Percentiles rank a stretch among this genome's conserved stretches.
These are phyloP conservation scores for Fusarium marasasianum DNA, from an alignment of 2,329 filamentous ascomycete genomes.

Conservation along the genomic window DNA sequence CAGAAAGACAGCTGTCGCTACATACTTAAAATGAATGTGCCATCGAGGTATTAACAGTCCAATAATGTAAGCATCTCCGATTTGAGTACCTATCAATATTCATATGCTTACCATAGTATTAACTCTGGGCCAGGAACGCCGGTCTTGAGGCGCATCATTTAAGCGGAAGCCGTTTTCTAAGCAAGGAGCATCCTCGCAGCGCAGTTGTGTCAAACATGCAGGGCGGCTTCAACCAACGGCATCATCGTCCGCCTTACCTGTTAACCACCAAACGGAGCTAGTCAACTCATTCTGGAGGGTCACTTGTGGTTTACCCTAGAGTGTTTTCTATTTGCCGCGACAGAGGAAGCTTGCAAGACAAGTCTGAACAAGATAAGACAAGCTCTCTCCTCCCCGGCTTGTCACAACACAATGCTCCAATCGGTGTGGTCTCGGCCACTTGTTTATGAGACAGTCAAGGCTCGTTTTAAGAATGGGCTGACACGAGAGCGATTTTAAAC, in stretches of 20 bases:
- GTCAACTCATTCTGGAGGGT: constrained; percentile 1
- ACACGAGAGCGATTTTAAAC: not conserved
- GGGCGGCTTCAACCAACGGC: not conserved
- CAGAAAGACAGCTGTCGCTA: not conserved
- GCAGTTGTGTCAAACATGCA: not conserved
- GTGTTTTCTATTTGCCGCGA: not conserved
- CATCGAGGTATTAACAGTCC: not conserved
- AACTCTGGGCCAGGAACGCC: not conserved
- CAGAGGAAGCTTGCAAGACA: not conserved
- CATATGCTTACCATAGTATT: not conserved
- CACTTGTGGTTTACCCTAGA: constrained; percentile 1
- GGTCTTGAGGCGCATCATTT: not conserved
- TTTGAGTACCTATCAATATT: not conserved
- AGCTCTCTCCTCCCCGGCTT: not conserved
- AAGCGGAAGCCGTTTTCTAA: not conserved
- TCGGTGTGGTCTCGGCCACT: constrained; percentile 2
- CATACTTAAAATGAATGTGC: not conserved
- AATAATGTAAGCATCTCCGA: not conserved
- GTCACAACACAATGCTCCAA: constrained; percentile 6
- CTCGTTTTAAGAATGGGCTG: constrained; percentile 5
- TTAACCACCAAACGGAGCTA: not conserved
- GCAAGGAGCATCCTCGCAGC: constrained; percentile 18
- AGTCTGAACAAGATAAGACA: not conserved
- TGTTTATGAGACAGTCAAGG: not conserved
- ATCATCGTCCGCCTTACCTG: not conserved